phyloP scores from a whole-genome alignment of 352 stramenopile genomes.

The Pythium sukuiense region DNA sequence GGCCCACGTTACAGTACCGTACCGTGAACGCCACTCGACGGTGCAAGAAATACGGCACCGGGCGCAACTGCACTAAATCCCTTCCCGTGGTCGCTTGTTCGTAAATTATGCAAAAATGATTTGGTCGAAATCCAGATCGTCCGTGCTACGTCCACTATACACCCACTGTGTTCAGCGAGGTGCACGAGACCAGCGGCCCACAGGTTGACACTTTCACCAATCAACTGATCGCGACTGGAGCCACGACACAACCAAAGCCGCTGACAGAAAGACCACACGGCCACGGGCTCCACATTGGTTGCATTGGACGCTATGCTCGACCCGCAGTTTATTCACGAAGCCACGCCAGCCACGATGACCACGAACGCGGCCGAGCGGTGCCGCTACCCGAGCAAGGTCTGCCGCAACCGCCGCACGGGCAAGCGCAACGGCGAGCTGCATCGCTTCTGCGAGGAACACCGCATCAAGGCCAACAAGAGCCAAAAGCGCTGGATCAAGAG shows the following conservation, averaged over 20 bases:
- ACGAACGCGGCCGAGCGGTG: neutral
- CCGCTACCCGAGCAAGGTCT: neutral
- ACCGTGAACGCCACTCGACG: no score
- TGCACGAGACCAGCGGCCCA: neutral
- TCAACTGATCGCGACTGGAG: neutral
- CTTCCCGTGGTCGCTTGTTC: neutral
- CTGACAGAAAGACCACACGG: no score
- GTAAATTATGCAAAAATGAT: neutral
- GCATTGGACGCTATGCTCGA: neutral
- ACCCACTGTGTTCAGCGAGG: neutral
- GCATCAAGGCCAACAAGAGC: neutral
- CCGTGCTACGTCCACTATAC: neutral
- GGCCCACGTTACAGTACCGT: no score
- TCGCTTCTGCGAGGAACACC: neutral
- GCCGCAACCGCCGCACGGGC: neutral
- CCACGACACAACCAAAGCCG: neutral
- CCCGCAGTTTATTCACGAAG: neutral
- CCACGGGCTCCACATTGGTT: neutral
- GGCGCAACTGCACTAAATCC: no score
- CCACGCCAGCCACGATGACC: neutral
- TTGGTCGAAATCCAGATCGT: neutral
- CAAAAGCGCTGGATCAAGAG: neutral
- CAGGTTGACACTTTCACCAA: neutral
- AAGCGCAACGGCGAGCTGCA: neutral
- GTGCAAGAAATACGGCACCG: no score